These are phyloP conservation scores for Cystobasidiaceae sp. DNA, from an alignment of 1,284 basidiomycete genomes.

Conservation along the genomic window DNA sequence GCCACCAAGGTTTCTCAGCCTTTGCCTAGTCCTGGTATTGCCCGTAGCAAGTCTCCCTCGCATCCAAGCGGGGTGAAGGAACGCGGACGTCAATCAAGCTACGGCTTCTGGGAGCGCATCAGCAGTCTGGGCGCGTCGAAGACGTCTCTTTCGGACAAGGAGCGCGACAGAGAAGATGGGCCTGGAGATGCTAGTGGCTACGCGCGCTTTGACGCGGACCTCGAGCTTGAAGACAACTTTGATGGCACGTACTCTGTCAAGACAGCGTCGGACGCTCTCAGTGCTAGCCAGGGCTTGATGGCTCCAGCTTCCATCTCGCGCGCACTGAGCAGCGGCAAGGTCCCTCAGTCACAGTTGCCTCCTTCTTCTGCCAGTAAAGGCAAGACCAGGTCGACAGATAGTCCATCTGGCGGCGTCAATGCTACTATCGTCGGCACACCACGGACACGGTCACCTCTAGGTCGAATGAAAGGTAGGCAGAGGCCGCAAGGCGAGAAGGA, in stretches of 20 bases:
- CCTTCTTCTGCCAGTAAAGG: slow-evolving; percentile 11
- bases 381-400: slow-evolving; percentile 17
- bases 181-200: slow-evolving; percentile 16
- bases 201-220: slow-evolving; percentile 21
- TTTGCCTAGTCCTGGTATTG: neutral
- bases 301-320: slow-evolving; percentile 26
- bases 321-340: slow-evolving; percentile 14
- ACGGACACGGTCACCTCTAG: slow-evolving; percentile 18
- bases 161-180: slow-evolving; percentile 17
- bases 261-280: neutral
- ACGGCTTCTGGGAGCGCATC: slow-evolving; percentile 27
- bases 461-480: neutral
- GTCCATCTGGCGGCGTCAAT: neutral
- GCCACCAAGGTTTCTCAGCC: neutral
- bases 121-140: slow-evolving; percentile 17
- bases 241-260: slow-evolving; percentile 26
- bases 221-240: slow-evolving; percentile 28
- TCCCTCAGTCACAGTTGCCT: slow-evolving; percentile 17
- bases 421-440: slow-evolving; percentile 29
- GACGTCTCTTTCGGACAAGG: neutral
- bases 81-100: slow-evolving; percentile 22
- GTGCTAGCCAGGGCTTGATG: neutral
- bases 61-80: slow-evolving; percentile 3
- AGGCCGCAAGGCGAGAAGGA: slow-evolving; percentile 15
- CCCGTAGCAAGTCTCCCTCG: neutral